Base-by-base conservation (phyloP, 345 rosid genomes). In the Populus nigra region DNA sequence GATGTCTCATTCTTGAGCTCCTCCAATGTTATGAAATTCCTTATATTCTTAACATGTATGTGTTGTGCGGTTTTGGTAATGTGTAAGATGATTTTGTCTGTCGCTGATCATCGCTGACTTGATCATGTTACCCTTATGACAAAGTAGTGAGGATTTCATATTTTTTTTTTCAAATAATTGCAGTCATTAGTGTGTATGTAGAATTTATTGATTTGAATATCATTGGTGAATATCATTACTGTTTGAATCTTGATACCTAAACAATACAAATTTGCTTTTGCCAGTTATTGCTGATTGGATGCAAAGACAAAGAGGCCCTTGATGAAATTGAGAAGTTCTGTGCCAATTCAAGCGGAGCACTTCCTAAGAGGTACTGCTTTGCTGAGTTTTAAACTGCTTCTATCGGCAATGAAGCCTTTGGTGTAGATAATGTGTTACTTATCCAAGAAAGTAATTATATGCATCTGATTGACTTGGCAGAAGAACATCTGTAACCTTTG, bases 241-340 rank as follows among this genome's bases (percentile, higher is more conserved):
- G 69, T 57, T 59, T 22, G n/a, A 43, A 27, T 65, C 57, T 53
- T 50, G 8, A 22, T 27, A 6, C 35, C 59, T 61, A 22, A 41
- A 45, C 38, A 65, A 7, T 69, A n/a, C 6, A 10, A 17, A 22
- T 63, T 75, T 10, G 71, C 62, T 78, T 78, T 7, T 83, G 57
- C 63, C 85, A 95, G 99, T 85, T 93, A 80, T 79, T 95, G 82
- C 85, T 93, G 81, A 78, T 90, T 76, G 93, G 94, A 70, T 89
- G 94, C 71, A 85, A 85, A 78, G 85, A 87, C 62, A 85, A 85
- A 47, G 92, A 87, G 84, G 96, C 96, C 0, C 76, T 92, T 79
- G 76, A 79, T 39, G 88, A 84, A 78, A 86, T 93, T 5, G 89
- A 92, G 62, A 85, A 84, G 65, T 83, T 88, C 65, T 87, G 93